Base-by-base conservation (phyloP, 306 rosid genomes). In the Begonia loranthoides region DNA sequence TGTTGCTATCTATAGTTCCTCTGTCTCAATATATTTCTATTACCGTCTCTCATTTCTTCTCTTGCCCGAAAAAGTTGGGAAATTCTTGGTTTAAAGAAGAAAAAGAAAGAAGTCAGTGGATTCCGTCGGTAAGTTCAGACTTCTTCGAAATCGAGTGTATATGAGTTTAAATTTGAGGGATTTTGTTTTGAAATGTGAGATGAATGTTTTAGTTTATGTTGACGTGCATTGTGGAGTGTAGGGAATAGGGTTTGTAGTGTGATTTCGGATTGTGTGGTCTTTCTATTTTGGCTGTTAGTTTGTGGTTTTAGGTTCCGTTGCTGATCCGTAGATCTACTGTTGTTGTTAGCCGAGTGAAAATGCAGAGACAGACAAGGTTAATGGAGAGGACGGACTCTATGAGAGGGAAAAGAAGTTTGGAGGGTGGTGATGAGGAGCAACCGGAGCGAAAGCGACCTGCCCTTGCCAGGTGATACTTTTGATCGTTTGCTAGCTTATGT, bases 391-490 rank as follows among this genome's bases (percentile, higher is more conserved):
- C 51, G 1, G 76, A 75, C 67, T 66, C 88, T 47, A 63, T 69
- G 72, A 68, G 87, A 77, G 99, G 83, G 14, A 90, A 86, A 73
- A 83, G 99, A 66, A 15, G 66, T 8, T 59, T 81, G 60, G 99
- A 92, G 19, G 77, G 69, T 33, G 99, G 83, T 36, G 99, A 81
- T 28, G 99, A 83, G 52, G 99, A 92, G 19, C 93, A 83, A 66
- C 89, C 84, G 13, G 96, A 92, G 79, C 65, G 94, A 34, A 92
- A 92, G 75, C 76, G 96, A 54, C 99, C 99, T 2, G 99, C 96
- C 64, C 79, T 92, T 41, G 99, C 99, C 50, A 92, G 96, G 99
- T 87, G 55, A 50, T 63, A 45, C 1, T 12, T 65, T 36, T 49
- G 15, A 10, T 61, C 64, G 38, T 22, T 58, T 51, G 12, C 13